Evolutionary conservation across 2,329 filamentous ascomycete species (phyloP), one percentile per base, ranked within the genome.

Genomic region (Neofusicoccum cordaticola): DNA sequence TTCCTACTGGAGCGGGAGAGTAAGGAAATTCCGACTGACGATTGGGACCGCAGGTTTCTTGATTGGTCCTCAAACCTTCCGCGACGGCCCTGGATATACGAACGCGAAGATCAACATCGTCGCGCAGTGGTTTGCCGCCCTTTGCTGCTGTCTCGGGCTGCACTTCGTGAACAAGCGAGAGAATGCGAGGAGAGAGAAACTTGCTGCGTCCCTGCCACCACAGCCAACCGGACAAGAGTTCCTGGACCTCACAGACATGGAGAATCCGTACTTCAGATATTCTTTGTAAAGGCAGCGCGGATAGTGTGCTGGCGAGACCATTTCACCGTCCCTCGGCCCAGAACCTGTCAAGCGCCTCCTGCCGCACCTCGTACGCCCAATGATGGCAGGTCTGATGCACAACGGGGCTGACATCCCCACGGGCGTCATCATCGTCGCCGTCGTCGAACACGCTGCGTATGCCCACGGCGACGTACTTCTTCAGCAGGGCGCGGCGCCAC

Each of bases 341-440:
- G 52, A 78, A 82, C 50, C 75, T 75, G 73, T 85, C 82, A 66
- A 85, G 66, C 60, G 79, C 78, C 63, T 81, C 78, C 71, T 85
- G 83, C 42, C 81, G 75, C 3, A 84, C 78, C 70, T 84, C 82
- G 71, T 78, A 84, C 0, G 81, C 83, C 84, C 83, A 85, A 68
- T 86, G 83, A 69, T 84, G 81, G 67, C 83, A 85, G 5, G 83
- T 85, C 75, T 85, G 83, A 73, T 85, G 83, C 70, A 85, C 80
- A 1, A 84, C 83, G 0, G 83, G 83, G 73, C 83, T 85, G 9
- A 85, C 82, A 48, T 83, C 80, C 2, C 63, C 68, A 15, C 27
- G 69, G 8, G 72, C 74, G 9, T 78, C 80, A 15, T 78, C 80
- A 9, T 76, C 76, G 1, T 69, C 74, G 0, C 76, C 77, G 66